Evolutionary conservation across 495 filamentous ascomycete genomes (phyloP).

Genomic region (Neurospora pannonica): DNA sequence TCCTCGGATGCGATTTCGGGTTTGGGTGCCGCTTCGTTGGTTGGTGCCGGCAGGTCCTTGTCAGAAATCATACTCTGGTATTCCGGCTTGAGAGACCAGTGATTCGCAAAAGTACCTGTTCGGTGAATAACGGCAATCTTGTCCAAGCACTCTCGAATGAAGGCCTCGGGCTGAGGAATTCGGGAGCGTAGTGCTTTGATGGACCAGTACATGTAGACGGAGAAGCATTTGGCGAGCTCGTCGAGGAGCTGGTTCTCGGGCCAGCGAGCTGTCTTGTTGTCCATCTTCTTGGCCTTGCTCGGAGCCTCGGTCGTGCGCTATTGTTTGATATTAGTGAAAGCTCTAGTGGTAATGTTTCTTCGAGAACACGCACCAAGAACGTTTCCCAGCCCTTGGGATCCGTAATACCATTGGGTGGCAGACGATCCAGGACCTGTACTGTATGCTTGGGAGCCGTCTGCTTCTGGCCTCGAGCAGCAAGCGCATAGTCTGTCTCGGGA

Average conservation of each 20-base stretch:
- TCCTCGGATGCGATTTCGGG: constrained; percentile 46
- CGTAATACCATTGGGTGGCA: constrained; percentile 30
- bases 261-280: constrained; percentile 80
- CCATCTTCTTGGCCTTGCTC: constrained; percentile 46
- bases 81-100: constrained; percentile 73
- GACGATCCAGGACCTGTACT: constrained; percentile 34
- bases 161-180: constrained; percentile 80
- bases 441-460: constrained; percentile 53
- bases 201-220: constrained; percentile 76
- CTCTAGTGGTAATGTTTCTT: background rate
- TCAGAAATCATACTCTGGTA: constrained; percentile 47
- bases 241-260: constrained; percentile 79
- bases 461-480: constrained; percentile 50
- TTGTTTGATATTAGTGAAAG: background rate
- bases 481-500: constrained; percentile 55
- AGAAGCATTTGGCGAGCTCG: constrained; percentile 70
- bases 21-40: constrained; percentile 26
- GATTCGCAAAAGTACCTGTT: constrained; percentile 69
- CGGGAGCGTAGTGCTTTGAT: constrained; percentile 67
- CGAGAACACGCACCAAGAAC: constrained; percentile 47
- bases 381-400: constrained; percentile 37
- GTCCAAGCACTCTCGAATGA: constrained; percentile 75
- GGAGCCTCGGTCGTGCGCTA: constrained; percentile 28
- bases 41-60: constrained; percentile 39
- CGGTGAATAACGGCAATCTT: constrained; percentile 74